A percentile compares a stretch with the other conserved stretches of the same genome.
These are phyloP conservation scores for Poronia punctata DNA, from an alignment of 495 filamentous ascomycete genomes.

Conservation along the genomic window DNA sequence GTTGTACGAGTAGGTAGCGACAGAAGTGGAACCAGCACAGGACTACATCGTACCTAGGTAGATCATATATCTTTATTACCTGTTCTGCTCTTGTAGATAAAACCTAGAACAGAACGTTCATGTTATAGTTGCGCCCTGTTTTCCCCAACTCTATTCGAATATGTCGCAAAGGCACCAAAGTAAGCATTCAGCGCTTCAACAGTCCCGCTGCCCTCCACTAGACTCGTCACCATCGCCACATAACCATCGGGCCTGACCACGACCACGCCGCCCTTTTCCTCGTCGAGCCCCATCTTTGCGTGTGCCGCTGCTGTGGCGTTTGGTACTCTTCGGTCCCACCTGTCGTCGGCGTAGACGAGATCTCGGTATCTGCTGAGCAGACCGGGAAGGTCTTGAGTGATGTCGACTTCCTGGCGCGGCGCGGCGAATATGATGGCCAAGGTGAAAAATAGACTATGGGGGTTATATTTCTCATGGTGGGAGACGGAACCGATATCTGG, in stretches of 20 bases:
- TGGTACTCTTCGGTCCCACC: slow-evolving; percentile 64
- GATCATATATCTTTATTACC: too few species aligned
- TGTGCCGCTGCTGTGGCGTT: slow-evolving; percentile 67
- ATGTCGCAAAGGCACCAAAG: slow-evolving; percentile 68
- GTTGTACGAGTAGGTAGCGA: too few species aligned
- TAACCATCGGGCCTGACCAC: slow-evolving; percentile 84
- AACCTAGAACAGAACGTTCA: too few species aligned
- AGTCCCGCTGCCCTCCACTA: slow-evolving; percentile 69
- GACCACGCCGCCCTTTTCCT: slow-evolving; percentile 67
- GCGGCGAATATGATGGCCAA: slow-evolving; percentile 66
- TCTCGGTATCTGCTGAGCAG: slow-evolving; percentile 67
- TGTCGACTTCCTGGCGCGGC: slow-evolving; percentile 55
- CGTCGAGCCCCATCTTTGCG: slow-evolving; percentile 75
- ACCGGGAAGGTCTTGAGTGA: slow-evolving; percentile 56
- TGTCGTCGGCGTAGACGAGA: slow-evolving; percentile 81
- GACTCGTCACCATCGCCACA: slow-evolving; percentile 63
- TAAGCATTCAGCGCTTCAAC: slow-evolving; percentile 78
- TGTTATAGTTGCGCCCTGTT: slow-evolving; percentile 27
- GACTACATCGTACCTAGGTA: too few species aligned
- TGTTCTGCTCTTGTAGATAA: too few species aligned
- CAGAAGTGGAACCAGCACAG: too few species aligned
- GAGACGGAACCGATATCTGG: slow-evolving; percentile 56
- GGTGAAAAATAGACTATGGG: slow-evolving; percentile 75
- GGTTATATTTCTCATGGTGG: slow-evolving; percentile 75
- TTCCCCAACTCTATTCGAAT: slow-evolving; percentile 37